Conservation (phyloP, 305 asterid genomes). For the Euphrasia arctica region DNA sequence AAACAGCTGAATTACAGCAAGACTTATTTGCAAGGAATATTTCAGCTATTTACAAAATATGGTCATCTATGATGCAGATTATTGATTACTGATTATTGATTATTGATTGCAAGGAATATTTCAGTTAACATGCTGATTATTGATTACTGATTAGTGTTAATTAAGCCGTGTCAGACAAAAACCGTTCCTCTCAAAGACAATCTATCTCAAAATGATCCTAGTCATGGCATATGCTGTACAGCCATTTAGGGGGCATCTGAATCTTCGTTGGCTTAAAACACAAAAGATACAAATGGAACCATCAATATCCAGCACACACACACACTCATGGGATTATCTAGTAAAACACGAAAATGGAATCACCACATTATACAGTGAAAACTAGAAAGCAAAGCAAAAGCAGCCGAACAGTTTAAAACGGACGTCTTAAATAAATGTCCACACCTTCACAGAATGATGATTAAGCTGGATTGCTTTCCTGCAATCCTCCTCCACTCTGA, state of each 20-base stretch:
- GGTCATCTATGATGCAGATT: too few species aligned
- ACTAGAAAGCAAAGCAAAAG: background rate
- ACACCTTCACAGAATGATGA: slow-evolving; percentile 67
- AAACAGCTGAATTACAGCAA: background rate
- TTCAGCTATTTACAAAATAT: too few species aligned
- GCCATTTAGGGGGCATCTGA: background rate
- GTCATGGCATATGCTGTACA: background rate
- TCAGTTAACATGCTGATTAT: too few species aligned
- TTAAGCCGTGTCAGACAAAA: background rate
- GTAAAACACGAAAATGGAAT: background rate
- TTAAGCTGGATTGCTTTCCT: slow-evolving; percentile 79
- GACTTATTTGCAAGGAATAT: background rate
- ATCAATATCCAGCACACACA: background rate
- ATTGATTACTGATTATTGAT: too few species aligned
- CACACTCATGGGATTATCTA: background rate
- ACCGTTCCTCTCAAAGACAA: background rate
- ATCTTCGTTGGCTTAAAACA: background rate
- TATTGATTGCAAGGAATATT: too few species aligned
- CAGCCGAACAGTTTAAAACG: background rate
- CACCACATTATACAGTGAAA: background rate
- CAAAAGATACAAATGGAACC: slow-evolving; percentile 5
- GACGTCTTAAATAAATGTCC: background rate
- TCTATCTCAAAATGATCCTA: too few species aligned
- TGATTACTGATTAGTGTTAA: too few species aligned
- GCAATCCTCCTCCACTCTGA: slow-evolving; percentile 85